A percentile compares a stretch with the other conserved stretches of the same genome.
These are phyloP conservation scores for Oidiodendron maius DNA, from an alignment of 495 filamentous ascomycete genomes.

Conservation along the genomic window DNA sequence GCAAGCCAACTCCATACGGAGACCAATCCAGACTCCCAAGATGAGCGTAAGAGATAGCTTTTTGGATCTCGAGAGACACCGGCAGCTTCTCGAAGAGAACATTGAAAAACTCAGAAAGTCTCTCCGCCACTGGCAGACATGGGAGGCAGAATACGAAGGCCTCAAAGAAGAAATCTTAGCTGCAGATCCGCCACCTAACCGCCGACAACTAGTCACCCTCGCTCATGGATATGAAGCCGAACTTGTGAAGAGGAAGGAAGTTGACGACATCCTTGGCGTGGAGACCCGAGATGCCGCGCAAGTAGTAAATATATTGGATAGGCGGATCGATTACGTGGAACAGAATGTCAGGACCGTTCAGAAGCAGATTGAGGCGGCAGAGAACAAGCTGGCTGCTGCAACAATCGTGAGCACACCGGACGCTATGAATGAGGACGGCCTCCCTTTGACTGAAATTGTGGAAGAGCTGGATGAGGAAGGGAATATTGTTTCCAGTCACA, in stretches of 20 bases:
- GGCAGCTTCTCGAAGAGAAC: constrained; percentile 67
- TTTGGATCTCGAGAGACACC: constrained; percentile 64
- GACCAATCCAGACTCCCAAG: too few relatives aligned
- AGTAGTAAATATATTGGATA: constrained; percentile 63
- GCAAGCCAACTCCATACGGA: too few relatives aligned
- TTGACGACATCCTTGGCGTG: constrained; percentile 58
- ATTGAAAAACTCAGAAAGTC: constrained; percentile 68
- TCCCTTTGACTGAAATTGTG: constrained; percentile 78
- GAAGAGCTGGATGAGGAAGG: constrained; percentile 92
- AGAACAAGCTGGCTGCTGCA: constrained; percentile 58
- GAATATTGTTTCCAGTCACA: constrained; percentile 64
- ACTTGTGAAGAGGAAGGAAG: constrained; percentile 44
- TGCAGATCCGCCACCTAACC: constrained; percentile 39
- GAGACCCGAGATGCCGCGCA: constrained; percentile 41
- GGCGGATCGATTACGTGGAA: constrained; percentile 81
- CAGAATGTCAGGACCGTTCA: constrained; percentile 66
- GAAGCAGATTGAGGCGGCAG: constrained; percentile 60
- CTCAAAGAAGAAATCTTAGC: constrained; percentile 70
- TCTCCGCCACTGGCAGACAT: constrained; percentile 80
- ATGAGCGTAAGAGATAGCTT: constrained; percentile 38
- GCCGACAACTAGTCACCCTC: constrained; percentile 45
- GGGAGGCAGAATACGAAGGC: constrained; percentile 85
- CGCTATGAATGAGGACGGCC: constrained; percentile 52
- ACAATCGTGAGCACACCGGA: constrained; percentile 38
- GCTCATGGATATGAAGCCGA: constrained; percentile 35